Percentiles rank a stretch among this genome's conserved stretches.
phyloP scores from a whole-genome alignment of 768 basidiomycete species.

The Suillus fuscotomentosus region DNA sequence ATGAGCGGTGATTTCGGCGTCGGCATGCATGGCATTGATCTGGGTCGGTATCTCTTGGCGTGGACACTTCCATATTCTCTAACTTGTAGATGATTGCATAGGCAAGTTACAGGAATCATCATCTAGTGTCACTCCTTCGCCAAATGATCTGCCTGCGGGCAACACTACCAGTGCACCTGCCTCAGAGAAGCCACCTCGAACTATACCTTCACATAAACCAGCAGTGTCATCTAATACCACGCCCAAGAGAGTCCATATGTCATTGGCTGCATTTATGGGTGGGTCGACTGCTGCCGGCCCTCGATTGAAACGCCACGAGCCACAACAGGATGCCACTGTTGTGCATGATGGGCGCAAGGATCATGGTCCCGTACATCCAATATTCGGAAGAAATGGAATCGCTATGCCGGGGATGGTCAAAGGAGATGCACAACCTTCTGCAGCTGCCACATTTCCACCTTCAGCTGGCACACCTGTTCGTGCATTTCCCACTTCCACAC shows the following conservation, averaged over 20 bases:
- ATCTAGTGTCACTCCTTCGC: background rate
- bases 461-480: constrained; percentile 1
- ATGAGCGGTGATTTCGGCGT: constrained; percentile 37
- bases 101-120: constrained; percentile 23
- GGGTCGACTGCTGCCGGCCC: constrained; percentile 69
- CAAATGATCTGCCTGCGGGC: constrained; percentile 11
- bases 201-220: constrained; percentile 16
- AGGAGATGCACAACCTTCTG: constrained; percentile 6
- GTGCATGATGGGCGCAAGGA: constrained; percentile 62
- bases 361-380: constrained; percentile 60
- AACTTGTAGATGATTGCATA: constrained; percentile 9
- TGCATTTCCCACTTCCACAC: constrained; percentile 8
- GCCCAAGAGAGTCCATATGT: constrained; percentile 46
- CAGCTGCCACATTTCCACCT: constrained; percentile 7
- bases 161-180: constrained; percentile 5
- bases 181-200: background rate
- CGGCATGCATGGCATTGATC: constrained; percentile 34
- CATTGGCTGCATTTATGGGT: constrained; percentile 81
- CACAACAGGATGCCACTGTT: constrained; percentile 66
- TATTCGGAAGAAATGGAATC: constrained; percentile 73
- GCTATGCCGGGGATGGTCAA: constrained; percentile 72
- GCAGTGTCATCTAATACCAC: constrained; percentile 18
- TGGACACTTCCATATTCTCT: background rate
- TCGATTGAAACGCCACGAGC: constrained; percentile 66
- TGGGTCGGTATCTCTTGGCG: constrained; percentile 26